phyloP scores from a whole-genome alignment of 139 green algal genomes.

The Haematococcus sp. region DNA sequence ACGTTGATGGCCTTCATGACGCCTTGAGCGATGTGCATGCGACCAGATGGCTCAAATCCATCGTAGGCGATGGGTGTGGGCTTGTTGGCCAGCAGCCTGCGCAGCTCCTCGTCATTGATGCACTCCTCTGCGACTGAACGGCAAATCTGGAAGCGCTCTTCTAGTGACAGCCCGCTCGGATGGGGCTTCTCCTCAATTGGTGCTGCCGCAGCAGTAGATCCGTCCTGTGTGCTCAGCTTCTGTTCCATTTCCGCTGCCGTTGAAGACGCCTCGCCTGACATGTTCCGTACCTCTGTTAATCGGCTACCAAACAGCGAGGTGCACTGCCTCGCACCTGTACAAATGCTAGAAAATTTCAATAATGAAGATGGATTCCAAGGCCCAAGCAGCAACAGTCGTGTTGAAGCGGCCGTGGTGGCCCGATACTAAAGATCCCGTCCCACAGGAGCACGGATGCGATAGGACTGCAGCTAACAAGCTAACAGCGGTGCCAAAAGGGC shows the following conservation, averaged over 20 bases:
- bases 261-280: no score
- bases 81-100: constrained; percentile 82
- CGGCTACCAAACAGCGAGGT: no score
- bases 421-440: no score
- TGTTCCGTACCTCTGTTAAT: no score
- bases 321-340: no score
- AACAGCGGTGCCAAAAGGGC: no score
- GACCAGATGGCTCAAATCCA: constrained; percentile 96
- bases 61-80: constrained; percentile 91
- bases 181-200: constrained; percentile 16
- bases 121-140: constrained; percentile 90
- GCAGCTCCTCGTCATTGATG: constrained; percentile 90
- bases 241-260: constrained; percentile 10
- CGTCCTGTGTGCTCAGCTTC: constrained; percentile 13
- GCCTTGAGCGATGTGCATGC: constrained; percentile 98
- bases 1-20: constrained; percentile 99
- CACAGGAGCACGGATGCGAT: no score
- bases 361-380: neutral
- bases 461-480: no score
- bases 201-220: neutral
- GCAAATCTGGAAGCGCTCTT: constrained; percentile 83
- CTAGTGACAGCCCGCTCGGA: constrained; percentile 64
- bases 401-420: no score
- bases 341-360: no score
- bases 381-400: neutral